phyloP scores from a whole-genome alignment of 345 rosid species.

The Firmiana major region DNA sequence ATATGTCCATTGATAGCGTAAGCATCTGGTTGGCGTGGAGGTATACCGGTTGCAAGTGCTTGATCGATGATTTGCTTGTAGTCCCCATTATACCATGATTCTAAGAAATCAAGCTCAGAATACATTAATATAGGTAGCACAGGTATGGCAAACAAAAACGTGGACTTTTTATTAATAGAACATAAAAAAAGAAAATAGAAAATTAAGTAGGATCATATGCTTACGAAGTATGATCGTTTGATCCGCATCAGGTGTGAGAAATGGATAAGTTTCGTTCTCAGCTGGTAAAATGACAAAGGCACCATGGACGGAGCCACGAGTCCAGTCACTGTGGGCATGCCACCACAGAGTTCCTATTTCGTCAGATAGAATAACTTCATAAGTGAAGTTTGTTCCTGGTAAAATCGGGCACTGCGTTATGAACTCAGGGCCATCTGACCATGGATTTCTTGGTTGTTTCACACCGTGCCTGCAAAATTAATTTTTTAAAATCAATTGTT shows the following conservation, averaged over 20 bases:
- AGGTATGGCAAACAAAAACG: too few relatives aligned
- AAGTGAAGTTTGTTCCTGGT: conserved; percentile 37
- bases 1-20: conserved; percentile 33
- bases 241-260: conserved; percentile 29
- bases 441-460: conserved; percentile 50
- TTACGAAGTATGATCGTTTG: conserved; percentile 28
- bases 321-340: conserved; percentile 60
- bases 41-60: conserved; percentile 10
- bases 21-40: neutral
- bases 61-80: neutral
- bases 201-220: too few relatives aligned
- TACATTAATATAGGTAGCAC: too few relatives aligned
- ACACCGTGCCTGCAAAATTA: conserved; percentile 47
- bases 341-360: conserved; percentile 57
- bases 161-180: too few relatives aligned
- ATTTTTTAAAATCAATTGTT: too few relatives aligned
- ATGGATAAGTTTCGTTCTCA: conserved; percentile 26
- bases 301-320: conserved; percentile 43
- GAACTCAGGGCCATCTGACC: conserved; percentile 53
- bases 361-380: conserved; percentile 21
- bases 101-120: neutral
- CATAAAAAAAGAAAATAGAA: too few relatives aligned
- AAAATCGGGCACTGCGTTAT: conserved; percentile 48
- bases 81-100: conserved; percentile 16
- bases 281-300: conserved; percentile 32